Base-by-base conservation (phyloP, 148 eudicot species). In the Pharnaceum exiguum region DNA sequence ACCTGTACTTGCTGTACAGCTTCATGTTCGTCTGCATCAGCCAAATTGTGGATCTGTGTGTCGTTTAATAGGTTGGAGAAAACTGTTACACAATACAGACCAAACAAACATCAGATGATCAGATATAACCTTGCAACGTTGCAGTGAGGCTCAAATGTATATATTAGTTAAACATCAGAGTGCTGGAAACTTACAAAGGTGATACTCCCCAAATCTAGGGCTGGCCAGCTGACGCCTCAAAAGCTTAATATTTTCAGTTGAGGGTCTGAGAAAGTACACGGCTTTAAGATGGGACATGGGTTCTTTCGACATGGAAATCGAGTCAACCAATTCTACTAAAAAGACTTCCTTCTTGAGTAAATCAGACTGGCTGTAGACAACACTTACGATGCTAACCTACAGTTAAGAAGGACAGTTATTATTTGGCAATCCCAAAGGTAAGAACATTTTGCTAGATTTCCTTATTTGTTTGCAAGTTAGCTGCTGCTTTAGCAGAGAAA, bases 251-350 rank as follows among this genome's bases (percentile, higher is more conserved):
- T 91, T 91, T 60, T 77, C 90, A 1, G 94, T 63, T 29, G 84
- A 87, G 16, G 98, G 96, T 51, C 90, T 80, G 50, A 91, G 77
- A 68, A 91, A 91, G 72, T 81, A 91, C 46, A 91, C 80, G 32
- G 98, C 94, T 76, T 91, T 91, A n/a, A 91, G 96, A 74, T 91
- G 98, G 11, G 90, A 80, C 98, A 91, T 91, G 16, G 90, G 69
- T 66, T 91, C 95, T 71, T 67, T 85, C 36, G 98, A 91, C 88
- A 66, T 82, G 57, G 96, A 79, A 62, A 85, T 85, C 58, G 98
- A 85, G 70, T 87, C 96, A 36, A 91, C 76, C 62, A 85, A 55
- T 69, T 91, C 98, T 62, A 88, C 98, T 72, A 91, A 54, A 72
- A 91, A 87, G 21, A 91, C 96, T 78, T 91, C 98, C 79, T 87